phyloP scores from a whole-genome alignment of 345 rosid species.

The Bretschneidera sinensis region DNA sequence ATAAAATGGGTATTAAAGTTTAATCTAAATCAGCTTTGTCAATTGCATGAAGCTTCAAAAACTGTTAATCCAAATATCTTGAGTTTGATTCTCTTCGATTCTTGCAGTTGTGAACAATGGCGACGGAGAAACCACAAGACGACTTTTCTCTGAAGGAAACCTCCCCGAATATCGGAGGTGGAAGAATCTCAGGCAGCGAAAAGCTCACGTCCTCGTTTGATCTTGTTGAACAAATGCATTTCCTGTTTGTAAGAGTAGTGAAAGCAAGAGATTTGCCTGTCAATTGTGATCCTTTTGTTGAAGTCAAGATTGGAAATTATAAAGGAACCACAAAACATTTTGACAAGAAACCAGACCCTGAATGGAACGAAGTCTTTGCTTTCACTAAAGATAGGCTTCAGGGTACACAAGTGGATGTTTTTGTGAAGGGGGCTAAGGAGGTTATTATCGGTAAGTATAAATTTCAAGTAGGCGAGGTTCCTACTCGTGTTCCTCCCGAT shows the following conservation, averaged over 20 bases:
- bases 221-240: slow-evolving; percentile 9
- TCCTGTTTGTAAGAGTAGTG: slow-evolving; percentile 4
- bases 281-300: slow-evolving; percentile 1
- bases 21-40: too few species aligned
- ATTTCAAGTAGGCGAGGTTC: slow-evolving; percentile 16
- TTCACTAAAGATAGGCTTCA: slow-evolving; percentile 5
- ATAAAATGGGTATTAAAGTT: too few species aligned
- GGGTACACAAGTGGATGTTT: background rate
- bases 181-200: background rate
- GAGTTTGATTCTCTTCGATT: too few species aligned
- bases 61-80: too few species aligned
- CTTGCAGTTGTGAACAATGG: background rate
- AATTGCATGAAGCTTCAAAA: too few species aligned
- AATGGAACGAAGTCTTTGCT: slow-evolving; percentile 3
- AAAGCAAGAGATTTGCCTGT: background rate
- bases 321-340: slow-evolving; percentile 3
- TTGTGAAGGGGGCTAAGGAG: background rate
- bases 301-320: slow-evolving; percentile 4
- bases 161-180: slow-evolving; percentile 1
- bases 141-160: slow-evolving; percentile 7
- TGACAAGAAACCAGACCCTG: background rate
- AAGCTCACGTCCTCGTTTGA: slow-evolving; percentile 9
- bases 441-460: background rate
- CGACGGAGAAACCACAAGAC: background rate
- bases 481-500: slow-evolving; percentile 32